phyloP scores from a whole-genome alignment of 202 grass and related monocot species.

The Eragrostis tef region DNA sequence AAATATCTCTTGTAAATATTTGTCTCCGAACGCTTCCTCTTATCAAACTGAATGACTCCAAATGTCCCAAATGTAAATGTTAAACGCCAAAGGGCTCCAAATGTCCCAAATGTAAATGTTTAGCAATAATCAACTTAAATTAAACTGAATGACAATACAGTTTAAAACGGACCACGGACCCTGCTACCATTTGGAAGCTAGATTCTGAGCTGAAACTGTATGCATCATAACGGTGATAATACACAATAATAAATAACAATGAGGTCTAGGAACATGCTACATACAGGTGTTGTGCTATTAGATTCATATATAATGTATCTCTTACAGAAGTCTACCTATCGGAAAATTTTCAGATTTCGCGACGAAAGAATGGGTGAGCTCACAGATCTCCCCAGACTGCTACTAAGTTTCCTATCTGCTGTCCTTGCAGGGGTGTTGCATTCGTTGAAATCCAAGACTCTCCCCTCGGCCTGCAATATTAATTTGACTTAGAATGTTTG shows the following conservation, averaged over 20 bases:
- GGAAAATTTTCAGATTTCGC: constrained; percentile 58
- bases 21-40: too few species aligned
- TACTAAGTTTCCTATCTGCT: constrained; percentile 42
- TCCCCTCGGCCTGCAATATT: constrained; percentile 63
- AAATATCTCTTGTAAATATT: too few species aligned
- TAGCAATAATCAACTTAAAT: constrained; percentile 18
- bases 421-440: constrained; percentile 62
- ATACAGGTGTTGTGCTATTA: constrained; percentile 25
- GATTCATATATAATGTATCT: constrained; percentile 41
- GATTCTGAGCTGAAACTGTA: constrained; percentile 44
- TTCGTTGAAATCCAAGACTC: constrained; percentile 84
- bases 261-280: constrained; percentile 29
- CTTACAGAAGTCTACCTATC: constrained; percentile 47
- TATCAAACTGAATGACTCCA: too few species aligned
- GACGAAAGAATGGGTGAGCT: constrained; percentile 65
- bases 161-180: constrained; percentile 40
- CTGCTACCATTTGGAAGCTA: constrained; percentile 35
- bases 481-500: constrained; percentile 24
- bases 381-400: constrained; percentile 43
- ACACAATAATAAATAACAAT: constrained; percentile 22
- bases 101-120: background rate
- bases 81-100: background rate
- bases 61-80: too few species aligned
- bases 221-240: background rate
- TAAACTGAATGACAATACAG: constrained; percentile 25